These are phyloP conservation scores for Claviceps cyperi DNA, from an alignment of 2,329 filamentous ascomycete genomes.

Conservation along the genomic window DNA sequence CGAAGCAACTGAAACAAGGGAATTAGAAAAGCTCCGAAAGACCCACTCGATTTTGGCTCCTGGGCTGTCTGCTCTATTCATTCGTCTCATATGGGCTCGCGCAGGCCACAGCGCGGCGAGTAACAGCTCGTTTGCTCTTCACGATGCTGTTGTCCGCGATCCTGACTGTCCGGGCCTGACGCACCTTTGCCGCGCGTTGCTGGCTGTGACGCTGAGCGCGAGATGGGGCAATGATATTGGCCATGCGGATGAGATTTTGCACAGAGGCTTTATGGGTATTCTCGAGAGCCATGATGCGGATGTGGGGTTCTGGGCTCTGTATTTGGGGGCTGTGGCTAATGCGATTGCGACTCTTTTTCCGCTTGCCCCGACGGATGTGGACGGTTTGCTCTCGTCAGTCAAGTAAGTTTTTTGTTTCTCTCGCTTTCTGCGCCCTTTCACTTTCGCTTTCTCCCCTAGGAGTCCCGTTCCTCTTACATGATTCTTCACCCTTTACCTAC, in stretches of 20 bases:
- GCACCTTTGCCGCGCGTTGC: constrained; percentile 54
- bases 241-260: constrained; percentile 30
- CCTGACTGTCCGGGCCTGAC: constrained; percentile 58
- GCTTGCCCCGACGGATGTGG: constrained; percentile 22
- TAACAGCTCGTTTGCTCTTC: constrained; percentile 56
- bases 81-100: constrained; percentile 35
- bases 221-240: constrained; percentile 55
- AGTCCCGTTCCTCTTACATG: too few species aligned
- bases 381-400: constrained; percentile 21
- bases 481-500: too few species aligned
- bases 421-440: not conserved
- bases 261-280: constrained; percentile 27
- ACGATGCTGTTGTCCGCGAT: constrained; percentile 53
- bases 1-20: constrained; percentile 3
- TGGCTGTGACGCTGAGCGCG: constrained; percentile 58
- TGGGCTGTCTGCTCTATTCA: constrained; percentile 30
- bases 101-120: constrained; percentile 32
- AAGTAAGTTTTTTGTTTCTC: constrained; percentile 17
- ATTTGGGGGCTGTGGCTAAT: constrained; percentile 33
- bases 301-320: constrained; percentile 37
- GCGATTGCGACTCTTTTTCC: constrained; percentile 29
- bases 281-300: constrained; percentile 22
- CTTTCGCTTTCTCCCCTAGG: not conserved
- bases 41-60: constrained; percentile 28
- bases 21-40: constrained; percentile 14